These are phyloP conservation scores for Oryza brachyantha DNA, from an alignment of 176 grass and related monocot genomes.

Conservation along the genomic window DNA sequence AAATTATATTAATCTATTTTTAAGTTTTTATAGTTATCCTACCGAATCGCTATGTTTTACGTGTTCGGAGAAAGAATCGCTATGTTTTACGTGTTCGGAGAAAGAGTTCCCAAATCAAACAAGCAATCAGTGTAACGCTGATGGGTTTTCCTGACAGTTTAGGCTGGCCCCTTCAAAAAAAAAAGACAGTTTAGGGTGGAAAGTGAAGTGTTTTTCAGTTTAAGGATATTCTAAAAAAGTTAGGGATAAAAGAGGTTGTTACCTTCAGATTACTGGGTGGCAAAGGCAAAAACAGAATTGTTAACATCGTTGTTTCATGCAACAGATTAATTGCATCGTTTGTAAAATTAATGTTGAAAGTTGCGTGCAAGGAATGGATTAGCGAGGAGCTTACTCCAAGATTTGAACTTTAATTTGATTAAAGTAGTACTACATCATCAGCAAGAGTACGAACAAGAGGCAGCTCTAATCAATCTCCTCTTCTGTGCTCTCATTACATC, in stretches of 20 bases:
- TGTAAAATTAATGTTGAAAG: neutral
- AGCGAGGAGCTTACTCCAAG: neutral
- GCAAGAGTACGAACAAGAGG: neutral
- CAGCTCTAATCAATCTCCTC: neutral
- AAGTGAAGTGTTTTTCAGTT: no score
- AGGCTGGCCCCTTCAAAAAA: no score
- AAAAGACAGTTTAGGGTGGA: no score
- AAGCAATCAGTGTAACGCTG: no score
- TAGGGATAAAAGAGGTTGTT: neutral
- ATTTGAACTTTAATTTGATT: neutral
- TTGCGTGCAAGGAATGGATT: neutral
- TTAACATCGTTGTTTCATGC: neutral
- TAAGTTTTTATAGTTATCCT: no score
- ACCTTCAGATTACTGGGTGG: neutral
- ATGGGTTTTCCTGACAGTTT: neutral
- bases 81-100: no score
- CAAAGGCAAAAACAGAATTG: neutral
- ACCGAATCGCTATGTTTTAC: no score
- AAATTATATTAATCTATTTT: no score
- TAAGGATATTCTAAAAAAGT: no score
- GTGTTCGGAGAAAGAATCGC: no score
- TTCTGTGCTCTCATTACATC: neutral
- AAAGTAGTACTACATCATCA: neutral
- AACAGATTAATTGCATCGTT: neutral
- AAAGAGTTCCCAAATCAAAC: no score